A percentile compares a stretch with the other conserved stretches of the same genome.
phyloP scores from a whole-genome alignment of 257 asterid species.

The Ocimum tenuiflorum region DNA sequence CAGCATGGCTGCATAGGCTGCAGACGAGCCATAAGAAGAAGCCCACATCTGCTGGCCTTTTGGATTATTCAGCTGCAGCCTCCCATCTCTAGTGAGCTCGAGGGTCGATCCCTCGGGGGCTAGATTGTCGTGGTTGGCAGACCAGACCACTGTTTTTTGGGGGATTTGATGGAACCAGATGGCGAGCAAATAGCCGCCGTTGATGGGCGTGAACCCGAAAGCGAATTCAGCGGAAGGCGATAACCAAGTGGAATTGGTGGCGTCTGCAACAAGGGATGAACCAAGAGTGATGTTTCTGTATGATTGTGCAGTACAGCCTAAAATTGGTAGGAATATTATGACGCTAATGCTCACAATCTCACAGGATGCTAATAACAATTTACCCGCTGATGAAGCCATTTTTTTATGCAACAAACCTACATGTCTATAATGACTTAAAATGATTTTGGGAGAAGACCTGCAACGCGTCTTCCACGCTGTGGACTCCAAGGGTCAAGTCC shows the following conservation, averaged over 20 bases:
- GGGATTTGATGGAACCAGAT: conserved; percentile 34
- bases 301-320: not conserved
- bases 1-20: conserved; percentile 26
- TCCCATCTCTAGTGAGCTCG: conserved; percentile 16
- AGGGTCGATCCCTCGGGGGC: conserved; percentile 20
- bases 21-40: not conserved
- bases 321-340: too few species aligned
- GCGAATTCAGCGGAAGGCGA: conserved; percentile 42
- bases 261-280: conserved; percentile 13
- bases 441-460: too few species aligned
- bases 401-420: too few species aligned
- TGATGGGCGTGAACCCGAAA: conserved; percentile 25
- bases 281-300: conserved; percentile 9
- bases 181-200: conserved; percentile 31
- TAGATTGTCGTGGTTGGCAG: conserved; percentile 28
- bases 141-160: conserved; percentile 30
- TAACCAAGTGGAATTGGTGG: conserved; percentile 8
- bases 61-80: conserved; percentile 12
- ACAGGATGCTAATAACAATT: too few species aligned
- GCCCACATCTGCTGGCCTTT: conserved; percentile 8
- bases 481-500: too few species aligned
- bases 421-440: too few species aligned
- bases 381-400: too few species aligned
- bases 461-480: too few species aligned
- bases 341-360: too few species aligned